Conservation (phyloP, 352 stramenopile species). For the Phytophthora chlamydospora region DNA sequence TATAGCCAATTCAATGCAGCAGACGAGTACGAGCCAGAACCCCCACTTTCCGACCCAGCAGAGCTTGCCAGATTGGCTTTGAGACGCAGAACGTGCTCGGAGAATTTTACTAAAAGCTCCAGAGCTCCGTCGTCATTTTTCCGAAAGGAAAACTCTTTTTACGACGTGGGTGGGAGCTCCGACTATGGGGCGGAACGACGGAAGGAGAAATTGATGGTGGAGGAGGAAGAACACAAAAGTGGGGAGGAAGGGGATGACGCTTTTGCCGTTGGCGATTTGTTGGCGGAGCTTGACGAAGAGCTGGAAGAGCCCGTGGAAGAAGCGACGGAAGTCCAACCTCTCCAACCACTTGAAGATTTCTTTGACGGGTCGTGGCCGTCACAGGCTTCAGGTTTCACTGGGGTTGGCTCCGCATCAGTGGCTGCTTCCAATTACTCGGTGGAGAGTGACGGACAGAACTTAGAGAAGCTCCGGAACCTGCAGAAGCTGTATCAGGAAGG, state of each 20-base stretch:
- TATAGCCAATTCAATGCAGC: conserved; percentile 16
- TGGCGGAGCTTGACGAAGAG: conserved; percentile 25
- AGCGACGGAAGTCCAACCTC: conserved; percentile 3
- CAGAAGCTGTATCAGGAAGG: conserved; percentile 80
- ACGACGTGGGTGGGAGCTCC: conserved; percentile 1
- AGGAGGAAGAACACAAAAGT: conserved; percentile 38
- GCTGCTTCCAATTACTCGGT: conserved; percentile 23
- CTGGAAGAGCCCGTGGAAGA: conserved; percentile 19
- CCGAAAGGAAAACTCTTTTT: conserved; percentile 19
- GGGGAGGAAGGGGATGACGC: conserved; percentile 24
- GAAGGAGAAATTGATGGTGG: conserved; percentile 7
- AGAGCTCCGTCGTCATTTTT: conserved; percentile 32
- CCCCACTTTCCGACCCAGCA: conserved; percentile 21
- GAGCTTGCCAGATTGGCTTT: conserved; percentile 24
- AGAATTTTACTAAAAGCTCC: conserved; percentile 47
- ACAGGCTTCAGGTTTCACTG: conserved; percentile 9
- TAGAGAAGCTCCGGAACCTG: conserved; percentile 73
- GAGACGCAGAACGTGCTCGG: conserved; percentile 39
- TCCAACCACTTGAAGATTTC: conserved; percentile 19
- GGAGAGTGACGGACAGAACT: conserved; percentile 47
- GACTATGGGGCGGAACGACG: conserved; percentile 11
- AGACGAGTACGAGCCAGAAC: conserved; percentile 32
- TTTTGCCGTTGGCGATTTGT: conserved; percentile 12
- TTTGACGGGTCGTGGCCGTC: conserved; percentile 28
- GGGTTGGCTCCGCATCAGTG: not conserved